These are phyloP conservation scores for Lupinus albus DNA, from an alignment of 306 rosid species.

Conservation along the genomic window DNA sequence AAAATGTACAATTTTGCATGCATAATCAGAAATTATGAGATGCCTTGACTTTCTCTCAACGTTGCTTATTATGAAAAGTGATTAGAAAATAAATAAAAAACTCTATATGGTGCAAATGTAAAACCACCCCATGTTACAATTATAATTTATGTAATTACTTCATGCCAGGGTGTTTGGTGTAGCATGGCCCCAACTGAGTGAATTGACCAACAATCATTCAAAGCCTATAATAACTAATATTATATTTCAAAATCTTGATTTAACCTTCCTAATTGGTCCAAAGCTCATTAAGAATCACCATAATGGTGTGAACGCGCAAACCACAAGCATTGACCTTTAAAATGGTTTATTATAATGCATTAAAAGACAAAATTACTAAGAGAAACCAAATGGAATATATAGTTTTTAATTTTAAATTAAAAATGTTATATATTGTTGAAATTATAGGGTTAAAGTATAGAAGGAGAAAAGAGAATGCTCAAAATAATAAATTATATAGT, in stretches of 20 bases:
- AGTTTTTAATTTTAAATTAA: too few relatives aligned
- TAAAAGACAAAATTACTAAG: too few relatives aligned
- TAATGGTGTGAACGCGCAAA: conserved; percentile 52
- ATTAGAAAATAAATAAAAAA: not conserved
- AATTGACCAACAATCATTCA: conserved; percentile 43
- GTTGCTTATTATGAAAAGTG: conserved; percentile 3
- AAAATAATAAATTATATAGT: too few relatives aligned
- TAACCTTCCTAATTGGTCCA: conserved; percentile 34
- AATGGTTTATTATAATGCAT: conserved; percentile 35
- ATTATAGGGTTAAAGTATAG: too few relatives aligned
- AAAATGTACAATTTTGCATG: too few relatives aligned
- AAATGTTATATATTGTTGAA: too few relatives aligned
- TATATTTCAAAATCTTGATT: conserved; percentile 28
- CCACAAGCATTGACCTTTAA: conserved; percentile 50
- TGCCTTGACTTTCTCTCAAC: conserved; percentile 10
- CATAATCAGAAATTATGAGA: conserved; percentile 20
- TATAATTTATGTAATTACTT: conserved; percentile 11
- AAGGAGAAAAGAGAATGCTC: too few relatives aligned
- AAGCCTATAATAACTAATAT: conserved; percentile 31
- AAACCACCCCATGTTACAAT: not conserved
- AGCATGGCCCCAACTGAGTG: conserved; percentile 26
- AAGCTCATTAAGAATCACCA: conserved; percentile 39
- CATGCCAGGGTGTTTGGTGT: conserved; percentile 37
- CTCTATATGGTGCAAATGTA: not conserved
- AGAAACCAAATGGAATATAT: too few relatives aligned